Percentiles rank a stretch among this genome's conserved stretches.
These are phyloP conservation scores for Tricholoma sp. DNA, from an alignment of 768 basidiomycete genomes.

Conservation along the genomic window DNA sequence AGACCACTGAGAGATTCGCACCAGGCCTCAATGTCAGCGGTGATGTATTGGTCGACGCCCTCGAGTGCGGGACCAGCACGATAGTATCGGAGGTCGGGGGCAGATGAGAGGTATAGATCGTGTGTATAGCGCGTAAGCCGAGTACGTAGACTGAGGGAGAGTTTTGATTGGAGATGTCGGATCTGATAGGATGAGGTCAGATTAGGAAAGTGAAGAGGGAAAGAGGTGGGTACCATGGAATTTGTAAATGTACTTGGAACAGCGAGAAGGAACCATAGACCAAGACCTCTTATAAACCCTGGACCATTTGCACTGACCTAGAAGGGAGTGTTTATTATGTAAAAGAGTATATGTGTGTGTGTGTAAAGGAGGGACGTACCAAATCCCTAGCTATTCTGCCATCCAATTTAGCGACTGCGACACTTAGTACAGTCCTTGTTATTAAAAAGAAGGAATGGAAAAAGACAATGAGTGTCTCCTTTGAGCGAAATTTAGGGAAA, in stretches of 20 bases:
- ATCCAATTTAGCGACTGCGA: slow-evolving; percentile 84
- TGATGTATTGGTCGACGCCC: slow-evolving; percentile 88
- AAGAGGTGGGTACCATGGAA: slow-evolving; percentile 65
- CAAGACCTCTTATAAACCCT: slow-evolving; percentile 79
- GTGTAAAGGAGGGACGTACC: too few species aligned
- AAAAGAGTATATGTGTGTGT: too few species aligned
- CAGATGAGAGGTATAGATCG: slow-evolving; percentile 82
- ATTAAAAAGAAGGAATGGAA: slow-evolving; percentile 85
- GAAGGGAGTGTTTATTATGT: too few species aligned
- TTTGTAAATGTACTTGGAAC: slow-evolving; percentile 95
- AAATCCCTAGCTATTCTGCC: slow-evolving; percentile 86
- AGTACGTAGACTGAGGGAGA: slow-evolving; percentile 78
- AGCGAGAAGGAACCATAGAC: slow-evolving; percentile 85
- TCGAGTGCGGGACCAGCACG: slow-evolving; percentile 48
- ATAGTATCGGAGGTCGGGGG: slow-evolving; percentile 70
- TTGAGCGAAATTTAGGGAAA: slow-evolving; percentile 56
- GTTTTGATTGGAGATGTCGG: slow-evolving; percentile 80
- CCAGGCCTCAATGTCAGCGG: slow-evolving; percentile 88
- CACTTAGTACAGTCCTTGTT: slow-evolving; percentile 78
- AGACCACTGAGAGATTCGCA: slow-evolving; percentile 79
- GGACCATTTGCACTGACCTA: slow-evolving; percentile 79
- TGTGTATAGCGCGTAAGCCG: slow-evolving; percentile 87
- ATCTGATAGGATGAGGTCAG: slow-evolving; percentile 45
- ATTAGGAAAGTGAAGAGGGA: too few species aligned
- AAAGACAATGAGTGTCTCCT: slow-evolving; percentile 68